Evolutionary conservation across 306 rosid species (phyloP).

Genomic region (Bauhinia variegata): DNA sequence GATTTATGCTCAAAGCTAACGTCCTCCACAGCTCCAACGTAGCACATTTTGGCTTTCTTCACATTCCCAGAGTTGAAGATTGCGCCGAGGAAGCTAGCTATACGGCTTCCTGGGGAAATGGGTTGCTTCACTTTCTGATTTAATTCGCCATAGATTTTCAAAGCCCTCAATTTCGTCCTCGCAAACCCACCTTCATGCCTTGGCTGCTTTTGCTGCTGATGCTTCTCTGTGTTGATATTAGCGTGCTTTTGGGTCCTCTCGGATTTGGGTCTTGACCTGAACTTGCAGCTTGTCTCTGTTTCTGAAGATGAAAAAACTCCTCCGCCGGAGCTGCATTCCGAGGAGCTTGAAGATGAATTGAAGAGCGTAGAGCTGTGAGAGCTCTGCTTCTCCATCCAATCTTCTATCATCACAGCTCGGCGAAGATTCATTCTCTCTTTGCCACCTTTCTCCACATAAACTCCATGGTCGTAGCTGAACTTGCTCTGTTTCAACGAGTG

Average conservation of each 20-base stretch:
- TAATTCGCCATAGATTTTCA: conserved; percentile 61
- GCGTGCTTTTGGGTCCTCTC: conserved; percentile 23
- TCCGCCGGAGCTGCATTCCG: conserved; percentile 67
- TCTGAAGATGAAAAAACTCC: conserved; percentile 69
- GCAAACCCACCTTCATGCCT: conserved; percentile 45
- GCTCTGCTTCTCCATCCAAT: conserved; percentile 61
- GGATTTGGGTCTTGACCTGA: conserved; percentile 37
- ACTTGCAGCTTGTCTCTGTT: conserved; percentile 51
- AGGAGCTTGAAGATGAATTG: conserved; percentile 60
- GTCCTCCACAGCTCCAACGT: conserved; percentile 70
- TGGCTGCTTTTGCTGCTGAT: conserved; percentile 25
- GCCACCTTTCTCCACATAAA: conserved; percentile 14
- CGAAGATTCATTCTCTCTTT: conserved; percentile 44
- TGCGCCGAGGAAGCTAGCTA: conserved; percentile 50
- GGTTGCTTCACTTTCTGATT: conserved; percentile 78
- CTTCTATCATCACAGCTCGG: conserved; percentile 59
- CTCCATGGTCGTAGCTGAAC: conserved; percentile 4
- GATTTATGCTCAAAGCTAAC: conserved; percentile 56
- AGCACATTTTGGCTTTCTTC: conserved; percentile 77
- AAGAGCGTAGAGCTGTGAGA: conserved; percentile 44
- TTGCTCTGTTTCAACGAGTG: conserved; percentile 34
- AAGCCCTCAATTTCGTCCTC: conserved; percentile 55
- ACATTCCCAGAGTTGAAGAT: conserved; percentile 67
- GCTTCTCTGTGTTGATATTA: conserved; percentile 24
- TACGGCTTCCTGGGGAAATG: too few relatives aligned